These are phyloP conservation scores for Ceratocystis lukuohia DNA, from an alignment of 2,329 filamentous ascomycete genomes.

Conservation along the genomic window DNA sequence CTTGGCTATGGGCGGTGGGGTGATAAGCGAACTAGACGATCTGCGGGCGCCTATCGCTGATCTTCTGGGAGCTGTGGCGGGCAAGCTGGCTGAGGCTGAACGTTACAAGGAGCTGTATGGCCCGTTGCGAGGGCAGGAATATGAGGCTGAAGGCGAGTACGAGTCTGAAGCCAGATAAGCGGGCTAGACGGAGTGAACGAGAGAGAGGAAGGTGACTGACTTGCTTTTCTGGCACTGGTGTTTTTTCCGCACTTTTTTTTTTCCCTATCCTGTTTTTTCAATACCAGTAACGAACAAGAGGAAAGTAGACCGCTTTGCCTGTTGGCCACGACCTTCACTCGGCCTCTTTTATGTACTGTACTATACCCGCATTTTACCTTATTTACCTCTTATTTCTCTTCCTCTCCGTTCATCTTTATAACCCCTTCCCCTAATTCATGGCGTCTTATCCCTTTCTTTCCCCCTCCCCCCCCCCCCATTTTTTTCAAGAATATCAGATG, in stretches of 20 bases:
- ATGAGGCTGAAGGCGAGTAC: neutral
- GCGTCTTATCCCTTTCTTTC: neutral
- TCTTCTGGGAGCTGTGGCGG: conserved; percentile 49
- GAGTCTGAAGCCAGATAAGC: neutral
- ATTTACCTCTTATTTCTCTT: neutral
- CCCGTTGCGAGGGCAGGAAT: conserved; percentile 25
- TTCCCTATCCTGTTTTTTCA: neutral
- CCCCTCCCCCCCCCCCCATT: neutral
- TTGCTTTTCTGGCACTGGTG: neutral
- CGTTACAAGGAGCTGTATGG: conserved; percentile 44
- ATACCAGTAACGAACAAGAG: neutral
- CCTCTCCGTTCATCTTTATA: neutral
- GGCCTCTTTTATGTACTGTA: neutral
- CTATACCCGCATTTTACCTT: neutral
- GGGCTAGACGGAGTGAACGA: too few relatives aligned
- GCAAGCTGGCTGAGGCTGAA: conserved; percentile 51
- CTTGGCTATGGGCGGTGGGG: conserved; percentile 55
- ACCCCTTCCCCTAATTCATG: neutral
- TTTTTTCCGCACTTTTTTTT: neutral
- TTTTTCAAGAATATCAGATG: neutral
- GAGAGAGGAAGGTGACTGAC: too few relatives aligned
- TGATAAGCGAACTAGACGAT: conserved; percentile 50
- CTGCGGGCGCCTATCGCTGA: conserved; percentile 66
- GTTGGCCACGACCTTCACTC: neutral
- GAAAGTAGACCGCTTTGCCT: neutral